Evolutionary conservation across 2,329 filamentous ascomycete species (phyloP).

Genomic region (Colletotrichum horii): DNA sequence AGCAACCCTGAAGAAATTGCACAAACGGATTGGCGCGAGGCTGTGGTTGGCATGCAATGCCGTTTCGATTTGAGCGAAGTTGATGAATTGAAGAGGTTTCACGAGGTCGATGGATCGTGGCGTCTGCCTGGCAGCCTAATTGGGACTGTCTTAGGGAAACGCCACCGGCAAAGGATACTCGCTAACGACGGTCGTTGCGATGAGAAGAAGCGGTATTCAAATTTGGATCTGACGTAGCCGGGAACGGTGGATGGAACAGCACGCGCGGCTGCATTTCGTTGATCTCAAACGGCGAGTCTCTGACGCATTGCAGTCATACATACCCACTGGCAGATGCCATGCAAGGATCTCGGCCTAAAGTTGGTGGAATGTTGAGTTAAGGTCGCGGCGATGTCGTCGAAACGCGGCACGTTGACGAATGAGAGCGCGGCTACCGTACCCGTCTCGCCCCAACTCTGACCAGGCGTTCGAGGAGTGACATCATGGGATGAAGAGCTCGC

Average conservation of each 20-base stretch:
- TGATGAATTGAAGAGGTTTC: neutral
- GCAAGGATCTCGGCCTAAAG: neutral
- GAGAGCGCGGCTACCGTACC: neutral
- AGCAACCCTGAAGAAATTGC: neutral
- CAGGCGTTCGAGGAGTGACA: neutral
- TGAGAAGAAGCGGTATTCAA: neutral
- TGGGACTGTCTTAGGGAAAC: neutral
- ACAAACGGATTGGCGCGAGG: neutral
- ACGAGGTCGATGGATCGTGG: neutral
- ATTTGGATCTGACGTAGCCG: neutral
- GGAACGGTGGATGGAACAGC: neutral
- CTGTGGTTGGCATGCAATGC: neutral
- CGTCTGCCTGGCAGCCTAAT: neutral
- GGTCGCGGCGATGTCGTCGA: neutral
- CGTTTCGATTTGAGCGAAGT: neutral
- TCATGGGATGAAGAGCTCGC: neutral
- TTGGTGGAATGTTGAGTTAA: neutral
- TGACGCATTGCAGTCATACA: neutral
- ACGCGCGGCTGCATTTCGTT: neutral
- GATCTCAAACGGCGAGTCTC: neutral
- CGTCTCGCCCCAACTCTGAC: neutral
- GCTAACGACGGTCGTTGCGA: neutral
- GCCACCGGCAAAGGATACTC: neutral
- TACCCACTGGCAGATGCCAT: neutral
- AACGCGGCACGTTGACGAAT: neutral